phyloP scores from a whole-genome alignment of 2,329 filamentous ascomycete species.

The Paraconiothyrium brasiliense region DNA sequence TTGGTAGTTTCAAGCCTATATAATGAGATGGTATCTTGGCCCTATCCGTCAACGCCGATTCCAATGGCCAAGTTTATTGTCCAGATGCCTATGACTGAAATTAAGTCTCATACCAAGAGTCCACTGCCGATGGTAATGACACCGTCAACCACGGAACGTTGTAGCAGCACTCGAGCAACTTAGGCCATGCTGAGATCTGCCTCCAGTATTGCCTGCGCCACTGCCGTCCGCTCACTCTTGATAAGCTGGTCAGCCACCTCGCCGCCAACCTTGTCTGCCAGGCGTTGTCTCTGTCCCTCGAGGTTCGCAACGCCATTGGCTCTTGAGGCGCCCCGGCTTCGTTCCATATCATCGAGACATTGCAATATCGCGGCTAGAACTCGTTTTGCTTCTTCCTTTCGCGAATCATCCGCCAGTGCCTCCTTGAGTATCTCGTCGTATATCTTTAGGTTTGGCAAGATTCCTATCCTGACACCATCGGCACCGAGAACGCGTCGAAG shows the following conservation, averaged over 20 bases:
- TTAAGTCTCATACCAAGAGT: neutral
- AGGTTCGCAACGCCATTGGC: slow-evolving; percentile 54
- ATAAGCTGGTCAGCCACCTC: slow-evolving; percentile 54
- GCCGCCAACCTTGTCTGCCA: slow-evolving; percentile 57
- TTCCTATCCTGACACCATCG: slow-evolving; percentile 69
- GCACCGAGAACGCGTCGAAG: slow-evolving; percentile 78
- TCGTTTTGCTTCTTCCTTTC: slow-evolving; percentile 67
- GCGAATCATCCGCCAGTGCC: slow-evolving; percentile 59
- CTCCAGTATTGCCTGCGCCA: slow-evolving; percentile 37
- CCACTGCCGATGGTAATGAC: neutral
- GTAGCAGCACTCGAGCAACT: neutral
- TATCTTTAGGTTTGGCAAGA: slow-evolving; percentile 72
- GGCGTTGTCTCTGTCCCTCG: slow-evolving; percentile 51
- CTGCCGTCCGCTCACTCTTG: slow-evolving; percentile 45
- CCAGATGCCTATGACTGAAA: neutral
- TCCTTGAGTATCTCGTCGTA: slow-evolving; percentile 71
- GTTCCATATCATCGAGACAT: slow-evolving; percentile 64
- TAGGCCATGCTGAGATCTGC: slow-evolving; percentile 28
- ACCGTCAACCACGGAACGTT: neutral
- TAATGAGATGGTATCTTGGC: slow-evolving; percentile 15
- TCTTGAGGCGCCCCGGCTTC: slow-evolving; percentile 49
- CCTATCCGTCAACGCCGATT: slow-evolving; percentile 10
- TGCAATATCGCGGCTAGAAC: slow-evolving; percentile 67
- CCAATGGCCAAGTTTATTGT: neutral
- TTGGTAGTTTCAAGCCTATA: neutral